Base-by-base conservation (phyloP, 352 stramenopile genomes). In the Globisporangium paddicum region DNA sequence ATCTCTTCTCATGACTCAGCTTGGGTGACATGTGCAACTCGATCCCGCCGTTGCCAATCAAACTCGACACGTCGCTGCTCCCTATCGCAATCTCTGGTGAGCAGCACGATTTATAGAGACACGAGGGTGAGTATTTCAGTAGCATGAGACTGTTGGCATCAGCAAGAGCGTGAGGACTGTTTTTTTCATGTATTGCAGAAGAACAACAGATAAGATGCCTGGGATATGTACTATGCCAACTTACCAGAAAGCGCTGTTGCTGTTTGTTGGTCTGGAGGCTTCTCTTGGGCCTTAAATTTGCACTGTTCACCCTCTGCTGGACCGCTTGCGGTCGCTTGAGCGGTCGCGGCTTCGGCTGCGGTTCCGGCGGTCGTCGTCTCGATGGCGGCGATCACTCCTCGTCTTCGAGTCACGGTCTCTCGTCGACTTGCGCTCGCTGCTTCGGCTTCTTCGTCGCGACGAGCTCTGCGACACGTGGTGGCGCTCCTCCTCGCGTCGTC, bases 51-150 rank as follows among this genome's bases (percentile, higher is more conserved):
- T 54, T 93, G 19, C 75, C 78, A 2, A 60, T 93, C 30, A 73
- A 85, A 48, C 58, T 88, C 8, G 83, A 93, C 64, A 87, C 67
- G 48, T 93, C 81, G 30, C 65, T 93, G 28, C 58, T 90, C 16
- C 51, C 60, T 41, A 60, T 65, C 26, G 65, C 70, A 30, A 57
- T 54, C 21, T 28, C 25, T 13, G 68, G 28, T 44, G 54, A 52
- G 26, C 64, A 66, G 30, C 47, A 58, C 8, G 46, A 44, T 14
- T 48, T 25, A 54, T 58, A 47, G 18, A 57, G 26, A 51, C 35
- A 62, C 56, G 56, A 18, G 26, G 62, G 51, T 55, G 16, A 48
- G 16, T n/a, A n/a, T n/a, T n/a, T n/a, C n/a, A n/a, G n/a, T 58
- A 19, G 9, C 23, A 28, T 3, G 19, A 16, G 8, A 16, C 2